Percentiles rank a stretch among this genome's conserved stretches.
These are phyloP conservation scores for Ensete ventricosum DNA, from an alignment of 176 grass and related monocot genomes.

Conservation along the genomic window DNA sequence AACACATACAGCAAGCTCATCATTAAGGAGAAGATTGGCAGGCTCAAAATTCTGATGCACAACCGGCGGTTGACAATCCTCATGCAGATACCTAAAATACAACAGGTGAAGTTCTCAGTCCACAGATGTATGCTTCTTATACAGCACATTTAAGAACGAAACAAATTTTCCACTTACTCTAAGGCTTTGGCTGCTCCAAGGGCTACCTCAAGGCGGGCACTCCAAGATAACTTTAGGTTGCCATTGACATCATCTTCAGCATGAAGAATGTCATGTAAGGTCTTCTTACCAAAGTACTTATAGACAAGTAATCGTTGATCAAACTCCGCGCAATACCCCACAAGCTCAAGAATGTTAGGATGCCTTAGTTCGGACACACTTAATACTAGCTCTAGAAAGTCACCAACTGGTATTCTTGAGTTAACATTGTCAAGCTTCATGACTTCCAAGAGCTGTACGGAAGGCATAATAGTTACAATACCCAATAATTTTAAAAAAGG, in stretches of 20 bases:
- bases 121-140: not conserved
- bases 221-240: slow-evolving; percentile 47
- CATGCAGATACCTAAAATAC: slow-evolving; percentile 76
- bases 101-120: slow-evolving; percentile 2
- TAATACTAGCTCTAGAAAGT: slow-evolving; percentile 71
- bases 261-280: slow-evolving; percentile 80
- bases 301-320: slow-evolving; percentile 81
- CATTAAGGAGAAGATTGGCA: slow-evolving; percentile 64
- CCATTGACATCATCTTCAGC: slow-evolving; percentile 45
- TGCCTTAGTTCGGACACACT: slow-evolving; percentile 71
- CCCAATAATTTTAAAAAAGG: not conserved
- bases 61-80: slow-evolving; percentile 53
- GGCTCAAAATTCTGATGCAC: slow-evolving; percentile 89
- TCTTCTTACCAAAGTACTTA: slow-evolving; percentile 68
- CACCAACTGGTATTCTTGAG: slow-evolving; percentile 60
- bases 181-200: slow-evolving; percentile 80
- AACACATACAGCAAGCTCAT: slow-evolving; percentile 57
- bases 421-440: slow-evolving; percentile 71
- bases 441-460: slow-evolving; percentile 70
- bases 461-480: slow-evolving; percentile 7
- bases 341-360: slow-evolving; percentile 65
- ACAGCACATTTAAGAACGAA: slow-evolving; percentile 1
- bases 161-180: slow-evolving; percentile 45
- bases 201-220: slow-evolving; percentile 67
- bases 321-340: slow-evolving; percentile 93